These are phyloP conservation scores for Fusarium oligoseptatum DNA, from an alignment of 2,329 filamentous ascomycete species.

Conservation along the genomic window DNA sequence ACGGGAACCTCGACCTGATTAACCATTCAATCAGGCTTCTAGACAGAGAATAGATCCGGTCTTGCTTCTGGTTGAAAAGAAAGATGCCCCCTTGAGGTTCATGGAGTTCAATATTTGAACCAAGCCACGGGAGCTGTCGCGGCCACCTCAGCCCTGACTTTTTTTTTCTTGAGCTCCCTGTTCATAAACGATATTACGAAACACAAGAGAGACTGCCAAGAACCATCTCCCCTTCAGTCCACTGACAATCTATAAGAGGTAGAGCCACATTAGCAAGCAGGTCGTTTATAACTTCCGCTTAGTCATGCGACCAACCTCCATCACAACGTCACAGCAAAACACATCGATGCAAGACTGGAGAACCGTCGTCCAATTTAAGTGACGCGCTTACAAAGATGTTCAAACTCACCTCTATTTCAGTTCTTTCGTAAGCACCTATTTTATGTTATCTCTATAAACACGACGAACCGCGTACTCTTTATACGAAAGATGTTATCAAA, in stretches of 20 bases:
- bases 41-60: background rate
- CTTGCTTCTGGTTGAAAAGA: background rate
- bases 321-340: background rate
- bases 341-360: background rate
- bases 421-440: background rate
- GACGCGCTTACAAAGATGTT: background rate
- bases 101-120: background rate
- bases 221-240: background rate
- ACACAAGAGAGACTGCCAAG: background rate
- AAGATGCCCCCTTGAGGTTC: background rate
- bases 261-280: background rate
- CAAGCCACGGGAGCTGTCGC: background rate
- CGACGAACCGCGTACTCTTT: background rate
- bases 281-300: background rate
- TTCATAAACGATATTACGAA: background rate
- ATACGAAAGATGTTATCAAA: background rate
- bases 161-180: too few species aligned
- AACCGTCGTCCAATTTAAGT: background rate
- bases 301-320: background rate
- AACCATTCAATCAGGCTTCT: background rate
- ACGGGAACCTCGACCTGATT: background rate
- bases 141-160: too few species aligned
- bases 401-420: background rate
- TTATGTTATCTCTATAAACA: background rate
- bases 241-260: background rate